A percentile compares a stretch with the other conserved stretches of the same genome.
Conservation (phyloP, 2,329 filamentous ascomycete genomes). For the Elsinoe necatrix region DNA sequence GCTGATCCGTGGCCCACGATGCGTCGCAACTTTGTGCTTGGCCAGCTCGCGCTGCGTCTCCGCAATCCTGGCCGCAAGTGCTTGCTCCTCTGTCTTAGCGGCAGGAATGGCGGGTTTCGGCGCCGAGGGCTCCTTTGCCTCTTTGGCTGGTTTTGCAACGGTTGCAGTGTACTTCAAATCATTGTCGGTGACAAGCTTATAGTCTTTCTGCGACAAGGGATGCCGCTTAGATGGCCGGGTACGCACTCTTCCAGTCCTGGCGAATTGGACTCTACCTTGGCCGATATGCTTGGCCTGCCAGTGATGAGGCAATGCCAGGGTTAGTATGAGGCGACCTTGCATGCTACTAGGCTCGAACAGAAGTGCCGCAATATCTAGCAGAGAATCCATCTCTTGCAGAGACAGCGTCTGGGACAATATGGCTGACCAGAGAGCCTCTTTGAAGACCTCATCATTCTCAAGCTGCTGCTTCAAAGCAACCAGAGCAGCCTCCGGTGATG, state of each 20-base stretch:
- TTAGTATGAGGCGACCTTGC: conserved; percentile 34
- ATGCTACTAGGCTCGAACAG: conserved; percentile 47
- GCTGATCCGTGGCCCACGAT: neutral
- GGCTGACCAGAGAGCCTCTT: conserved; percentile 49
- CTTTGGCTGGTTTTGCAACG: conserved; percentile 19
- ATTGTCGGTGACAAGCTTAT: conserved; percentile 23
- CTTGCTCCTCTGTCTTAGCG: conserved; percentile 16
- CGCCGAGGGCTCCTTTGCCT: conserved; percentile 14
- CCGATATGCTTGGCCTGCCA: conserved; percentile 48
- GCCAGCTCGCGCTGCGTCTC: conserved; percentile 12
- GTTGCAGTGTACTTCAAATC: conserved; percentile 27
- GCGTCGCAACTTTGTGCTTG: conserved; percentile 8
- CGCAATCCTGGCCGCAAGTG: conserved; percentile 15
- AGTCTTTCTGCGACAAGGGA: conserved; percentile 25
- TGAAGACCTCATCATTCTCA: conserved; percentile 40
- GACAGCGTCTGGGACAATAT: conserved; percentile 43
- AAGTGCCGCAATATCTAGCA: conserved; percentile 50
- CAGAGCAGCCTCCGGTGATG: conserved; percentile 51
- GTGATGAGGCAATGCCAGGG: conserved; percentile 47
- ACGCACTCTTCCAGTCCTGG: conserved; percentile 15
- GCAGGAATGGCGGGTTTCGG: conserved; percentile 13
- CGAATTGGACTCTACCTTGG: conserved; percentile 36
- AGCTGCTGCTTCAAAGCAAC: conserved; percentile 49
- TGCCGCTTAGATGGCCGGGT: conserved; percentile 23
- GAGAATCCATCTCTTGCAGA: conserved; percentile 46